Percentiles rank a stretch among this genome's conserved stretches.
phyloP scores from a whole-genome alignment of 192 early-diverging fungal genomes.

The Backusella macrospora region DNA sequence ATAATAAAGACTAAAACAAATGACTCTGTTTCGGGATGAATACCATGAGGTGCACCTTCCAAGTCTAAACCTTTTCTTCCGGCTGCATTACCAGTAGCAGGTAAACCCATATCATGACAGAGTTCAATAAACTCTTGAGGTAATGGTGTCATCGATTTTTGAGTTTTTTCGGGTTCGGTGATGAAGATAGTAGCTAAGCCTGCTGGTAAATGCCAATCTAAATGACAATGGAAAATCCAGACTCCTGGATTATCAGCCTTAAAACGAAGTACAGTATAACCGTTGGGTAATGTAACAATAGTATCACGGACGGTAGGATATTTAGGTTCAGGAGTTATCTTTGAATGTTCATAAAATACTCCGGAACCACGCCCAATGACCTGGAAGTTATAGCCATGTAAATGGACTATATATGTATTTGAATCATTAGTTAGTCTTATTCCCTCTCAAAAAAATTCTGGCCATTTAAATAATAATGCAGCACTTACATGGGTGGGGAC shows the following conservation, averaged over 20 bases:
- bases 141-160: conserved; percentile 49
- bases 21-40: conserved; percentile 49
- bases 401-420: conserved; percentile 60
- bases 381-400: conserved; percentile 86
- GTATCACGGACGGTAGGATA: conserved; percentile 79
- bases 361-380: conserved; percentile 65
- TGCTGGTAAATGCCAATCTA: conserved; percentile 73
- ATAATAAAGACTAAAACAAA: conserved; percentile 76
- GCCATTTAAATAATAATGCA: neutral
- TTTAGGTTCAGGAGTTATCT: conserved; percentile 34
- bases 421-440: neutral
- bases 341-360: conserved; percentile 53
- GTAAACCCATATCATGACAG: conserved; percentile 60
- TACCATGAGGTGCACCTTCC: conserved; percentile 54
- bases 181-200: conserved; percentile 74
- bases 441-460: neutral
- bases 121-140: conserved; percentile 61
- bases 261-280: conserved; percentile 74
- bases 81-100: conserved; percentile 70
- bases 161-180: conserved; percentile 68
- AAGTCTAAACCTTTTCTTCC: conserved; percentile 73
- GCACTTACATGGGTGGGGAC: conserved; percentile 55
- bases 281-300: conserved; percentile 64
- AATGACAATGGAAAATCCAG: conserved; percentile 90
- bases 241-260: conserved; percentile 79